These are phyloP conservation scores for Monosporascus sp. DNA, from an alignment of 2,329 filamentous ascomycete species.

Conservation along the genomic window DNA sequence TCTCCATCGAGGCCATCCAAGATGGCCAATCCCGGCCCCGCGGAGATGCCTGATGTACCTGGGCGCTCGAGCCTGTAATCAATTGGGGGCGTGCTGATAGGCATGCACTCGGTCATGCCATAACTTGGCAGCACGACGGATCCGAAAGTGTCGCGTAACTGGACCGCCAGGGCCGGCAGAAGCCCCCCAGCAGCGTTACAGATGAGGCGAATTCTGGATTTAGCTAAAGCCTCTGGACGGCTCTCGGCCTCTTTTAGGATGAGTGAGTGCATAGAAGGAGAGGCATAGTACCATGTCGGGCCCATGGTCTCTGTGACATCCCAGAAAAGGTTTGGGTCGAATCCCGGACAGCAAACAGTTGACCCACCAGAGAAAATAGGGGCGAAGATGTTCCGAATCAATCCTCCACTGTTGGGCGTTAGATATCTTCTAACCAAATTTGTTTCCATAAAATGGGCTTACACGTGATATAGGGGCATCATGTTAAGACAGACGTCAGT, in stretches of 20 bases:
- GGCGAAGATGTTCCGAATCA: constrained; percentile 50
- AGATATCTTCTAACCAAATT: neutral
- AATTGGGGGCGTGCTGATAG: constrained; percentile 50
- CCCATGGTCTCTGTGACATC: constrained; percentile 41
- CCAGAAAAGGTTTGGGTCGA: constrained; percentile 52
- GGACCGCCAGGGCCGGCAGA: constrained; percentile 43
- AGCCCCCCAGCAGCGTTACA: constrained; percentile 52
- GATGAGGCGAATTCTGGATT: constrained; percentile 43
- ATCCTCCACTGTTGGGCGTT: constrained; percentile 36
- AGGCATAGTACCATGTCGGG: constrained; percentile 54
- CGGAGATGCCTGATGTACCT: constrained; percentile 47
- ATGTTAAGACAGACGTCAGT: constrained; percentile 50
- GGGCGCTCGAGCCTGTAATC: constrained; percentile 44
- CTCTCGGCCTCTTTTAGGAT: constrained; percentile 41
- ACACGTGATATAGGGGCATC: constrained; percentile 55
- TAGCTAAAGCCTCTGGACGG: constrained; percentile 33
- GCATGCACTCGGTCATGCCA: constrained; percentile 57
- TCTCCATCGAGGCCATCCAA: constrained; percentile 34
- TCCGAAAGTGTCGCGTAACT: constrained; percentile 43
- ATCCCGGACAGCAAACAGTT: constrained; percentile 47
- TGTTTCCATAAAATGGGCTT: constrained; percentile 19
- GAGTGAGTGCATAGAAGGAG: constrained; percentile 51
- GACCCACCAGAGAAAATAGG: constrained; percentile 49
- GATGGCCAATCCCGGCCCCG: constrained; percentile 46
- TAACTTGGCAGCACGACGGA: constrained; percentile 51